These are phyloP conservation scores for Erythrophleum ivorense DNA, from an alignment of 331 rosid species.

Conservation along the genomic window DNA sequence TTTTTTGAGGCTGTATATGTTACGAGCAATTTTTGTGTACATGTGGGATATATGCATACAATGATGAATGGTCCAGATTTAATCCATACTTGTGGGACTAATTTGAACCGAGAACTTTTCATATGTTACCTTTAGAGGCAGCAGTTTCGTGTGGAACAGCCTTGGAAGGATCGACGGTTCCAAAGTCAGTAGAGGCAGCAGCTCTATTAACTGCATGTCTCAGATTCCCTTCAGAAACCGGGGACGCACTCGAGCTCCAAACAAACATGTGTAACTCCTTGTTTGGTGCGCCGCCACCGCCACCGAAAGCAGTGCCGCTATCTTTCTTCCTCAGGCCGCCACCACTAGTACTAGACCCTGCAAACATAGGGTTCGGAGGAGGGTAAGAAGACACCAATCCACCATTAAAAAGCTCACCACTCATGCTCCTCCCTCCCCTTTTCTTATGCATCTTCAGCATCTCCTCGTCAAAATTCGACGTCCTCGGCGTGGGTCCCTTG, in stretches of 20 bases:
- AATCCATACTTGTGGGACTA: no score
- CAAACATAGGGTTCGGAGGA: constrained; percentile 85
- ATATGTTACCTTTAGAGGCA: constrained; percentile 61
- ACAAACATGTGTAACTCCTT: constrained; percentile 97
- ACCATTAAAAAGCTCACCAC: constrained; percentile 72
- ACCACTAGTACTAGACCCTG: constrained; percentile 57
- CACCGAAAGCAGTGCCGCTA: not conserved
- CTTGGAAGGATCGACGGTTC: constrained; percentile 62
- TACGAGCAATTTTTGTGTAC: no score
- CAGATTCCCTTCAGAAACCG: constrained; percentile 86
- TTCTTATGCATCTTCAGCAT: constrained; percentile 21
- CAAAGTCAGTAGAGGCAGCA: constrained; percentile 65
- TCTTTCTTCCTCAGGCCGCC: constrained; percentile 70
- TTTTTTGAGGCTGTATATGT: no score
- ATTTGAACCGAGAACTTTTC: not conserved
- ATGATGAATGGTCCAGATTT: no score
- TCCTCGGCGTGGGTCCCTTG: constrained; percentile 4
- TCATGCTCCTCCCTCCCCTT: constrained; percentile 32
- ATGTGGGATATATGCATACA: no score
- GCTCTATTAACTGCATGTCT: constrained; percentile 72
- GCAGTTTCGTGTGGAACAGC: constrained; percentile 60
- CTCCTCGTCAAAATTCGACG: constrained; percentile 17
- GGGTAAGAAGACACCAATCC: constrained; percentile 66
- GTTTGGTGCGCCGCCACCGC: constrained; percentile 38
- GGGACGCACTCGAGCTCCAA: constrained; percentile 96